phyloP scores from a whole-genome alignment of 1,284 basidiomycete species.

The Pyrrhoderma noxium region DNA sequence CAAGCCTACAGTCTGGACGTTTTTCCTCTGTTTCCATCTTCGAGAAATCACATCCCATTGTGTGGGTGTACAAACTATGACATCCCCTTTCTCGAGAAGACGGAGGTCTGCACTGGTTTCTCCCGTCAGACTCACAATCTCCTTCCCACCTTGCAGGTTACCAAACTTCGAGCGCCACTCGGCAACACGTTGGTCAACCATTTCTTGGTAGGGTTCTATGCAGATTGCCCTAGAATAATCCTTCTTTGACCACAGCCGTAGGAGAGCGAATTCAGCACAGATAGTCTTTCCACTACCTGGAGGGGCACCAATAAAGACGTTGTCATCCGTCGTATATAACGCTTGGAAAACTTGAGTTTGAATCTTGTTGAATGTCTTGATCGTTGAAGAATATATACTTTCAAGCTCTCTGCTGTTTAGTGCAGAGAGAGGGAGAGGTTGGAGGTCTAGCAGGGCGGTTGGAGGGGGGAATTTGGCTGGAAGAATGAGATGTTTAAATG shows the following conservation, averaged over 20 bases:
- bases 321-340: constrained; percentile 92
- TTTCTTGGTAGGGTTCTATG: constrained; percentile 94
- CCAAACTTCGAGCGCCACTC: constrained; percentile 91
- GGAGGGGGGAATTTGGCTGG: constrained; percentile 95
- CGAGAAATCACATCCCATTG: constrained; percentile 98
- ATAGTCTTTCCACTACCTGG: constrained; percentile 97
- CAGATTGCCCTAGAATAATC: constrained; percentile 87
- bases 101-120: constrained; percentile 93
- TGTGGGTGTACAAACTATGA: constrained; percentile 88
- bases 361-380: constrained; percentile 93
- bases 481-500: constrained; percentile 96
- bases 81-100: constrained; percentile 83
- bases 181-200: constrained; percentile 85
- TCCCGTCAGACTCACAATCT: constrained; percentile 88
- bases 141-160: constrained; percentile 79
- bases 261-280: constrained; percentile 91
- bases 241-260: constrained; percentile 85
- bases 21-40: constrained; percentile 94
- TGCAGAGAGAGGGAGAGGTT: constrained; percentile 83
- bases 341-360: constrained; percentile 99
- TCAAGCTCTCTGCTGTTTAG: constrained; percentile 92
- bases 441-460: constrained; percentile 90
- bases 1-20: constrained; percentile 89
- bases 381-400: constrained; percentile 69
- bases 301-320: constrained; percentile 92